These are phyloP conservation scores for Claviceps pazoutovae DNA, from an alignment of 2,329 filamentous ascomycete genomes.

Conservation along the genomic window DNA sequence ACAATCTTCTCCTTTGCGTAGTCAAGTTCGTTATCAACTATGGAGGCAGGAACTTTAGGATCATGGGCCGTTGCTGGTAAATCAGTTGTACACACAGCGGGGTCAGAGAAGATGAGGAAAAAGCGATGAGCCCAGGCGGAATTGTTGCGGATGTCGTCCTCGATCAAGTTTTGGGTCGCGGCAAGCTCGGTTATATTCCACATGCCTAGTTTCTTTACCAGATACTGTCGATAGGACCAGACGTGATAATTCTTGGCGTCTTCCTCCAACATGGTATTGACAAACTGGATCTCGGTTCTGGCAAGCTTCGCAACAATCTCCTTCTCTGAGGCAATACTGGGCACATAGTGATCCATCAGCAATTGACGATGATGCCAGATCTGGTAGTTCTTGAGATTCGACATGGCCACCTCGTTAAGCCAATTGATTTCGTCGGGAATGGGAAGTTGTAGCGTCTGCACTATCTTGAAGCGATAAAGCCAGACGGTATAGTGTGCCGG, in stretches of 20 bases:
- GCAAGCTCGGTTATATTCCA: slow-evolving; percentile 58
- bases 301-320: slow-evolving; percentile 44
- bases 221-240: slow-evolving; percentile 81
- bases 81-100: slow-evolving; percentile 31
- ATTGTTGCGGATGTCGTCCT: slow-evolving; percentile 82
- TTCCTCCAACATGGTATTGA: slow-evolving; percentile 64
- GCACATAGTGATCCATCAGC: slow-evolving; percentile 44
- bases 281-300: slow-evolving; percentile 57
- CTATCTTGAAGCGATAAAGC: slow-evolving; percentile 78
- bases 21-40: slow-evolving; percentile 61
- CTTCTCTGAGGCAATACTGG: slow-evolving; percentile 45
- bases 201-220: slow-evolving; percentile 51
- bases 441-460: slow-evolving; percentile 52
- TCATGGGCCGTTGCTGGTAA: slow-evolving; percentile 38
- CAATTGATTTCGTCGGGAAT: slow-evolving; percentile 64
- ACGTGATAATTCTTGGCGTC: slow-evolving; percentile 98
- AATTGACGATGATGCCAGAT: slow-evolving; percentile 74
- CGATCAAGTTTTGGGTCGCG: slow-evolving; percentile 58
- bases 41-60: slow-evolving; percentile 40
- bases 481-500: slow-evolving; percentile 97
- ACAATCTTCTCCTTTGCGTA: slow-evolving; percentile 62
- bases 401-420: slow-evolving; percentile 71
- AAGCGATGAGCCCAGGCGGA: slow-evolving; percentile 96
- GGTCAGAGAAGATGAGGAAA: slow-evolving; percentile 71
- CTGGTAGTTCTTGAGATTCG: slow-evolving; percentile 94